Evolutionary conservation across 176 grass and related monocot genomes (phyloP), one percentile per base, ranked within the genome.

Genomic region (Hyparrhenia diplandra): DNA sequence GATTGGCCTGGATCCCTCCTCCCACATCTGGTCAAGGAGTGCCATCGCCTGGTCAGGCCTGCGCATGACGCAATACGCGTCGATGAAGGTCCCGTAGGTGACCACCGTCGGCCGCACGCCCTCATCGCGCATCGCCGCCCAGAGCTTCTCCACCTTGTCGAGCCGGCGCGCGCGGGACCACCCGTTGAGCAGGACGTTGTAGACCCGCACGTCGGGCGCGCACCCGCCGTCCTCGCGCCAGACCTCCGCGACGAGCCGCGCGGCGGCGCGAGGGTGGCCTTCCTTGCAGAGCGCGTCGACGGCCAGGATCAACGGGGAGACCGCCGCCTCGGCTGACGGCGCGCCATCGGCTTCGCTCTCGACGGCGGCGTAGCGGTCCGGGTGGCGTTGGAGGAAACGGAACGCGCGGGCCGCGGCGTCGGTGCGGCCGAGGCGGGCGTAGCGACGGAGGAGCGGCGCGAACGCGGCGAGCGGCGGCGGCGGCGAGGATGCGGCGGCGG

Each of bases 251-350:
- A 97, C 27, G 16, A 97, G 88, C 81, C 84, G 78, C 18, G 77
- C 46, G 25, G 94, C 91, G 5, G 71, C 70, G 20, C 83, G 82
- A 13, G 88, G 69, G 67, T 91, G 78, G 12, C 91, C 88, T 74
- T 97, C 94, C 82, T 93, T 93, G 88, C 91, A 97, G 60, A 97
- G 85, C 40, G 94, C 91, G 29, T 93, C 91, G 40, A 91, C 71
- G 40, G 83, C 35, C 88, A 97, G 82, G 83, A 91, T 74, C 0
- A 89, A 31, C 13, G 89, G 86, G 40, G 77, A 83, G 28, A 42
- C 66, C 16, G 61, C 55, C 6, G 61, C 55, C 6, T 45, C 41
- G 10, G 49, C 5, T 4, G 30, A 20, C 7, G 42, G 34, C 4
- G 42, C 25, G 4, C n/a, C 25, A 4, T 17, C 51, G 10, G 10